A percentile compares a stretch with the other conserved stretches of the same genome.
Conservation (phyloP, 164 flowering plant species). For the Pachysandra terminalis region DNA sequence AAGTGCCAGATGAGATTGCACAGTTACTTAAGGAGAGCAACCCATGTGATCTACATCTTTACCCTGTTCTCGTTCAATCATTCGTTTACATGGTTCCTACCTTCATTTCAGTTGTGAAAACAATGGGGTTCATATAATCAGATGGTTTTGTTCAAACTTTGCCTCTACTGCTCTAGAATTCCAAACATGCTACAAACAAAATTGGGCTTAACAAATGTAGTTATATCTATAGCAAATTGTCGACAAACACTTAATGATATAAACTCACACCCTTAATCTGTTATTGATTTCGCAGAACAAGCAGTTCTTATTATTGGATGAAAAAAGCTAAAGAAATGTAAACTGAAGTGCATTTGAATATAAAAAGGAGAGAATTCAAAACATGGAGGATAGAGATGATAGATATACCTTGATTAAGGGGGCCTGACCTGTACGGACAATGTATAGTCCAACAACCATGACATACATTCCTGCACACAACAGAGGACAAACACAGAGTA, state of each 20-base stretch:
- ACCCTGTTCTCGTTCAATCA: no score
- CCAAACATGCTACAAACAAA: no score
- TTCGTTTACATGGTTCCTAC: no score
- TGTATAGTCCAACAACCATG: conserved; percentile 72
- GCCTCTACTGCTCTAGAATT: no score
- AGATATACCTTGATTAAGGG: conserved; percentile 59
- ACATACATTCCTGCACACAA: conserved; percentile 68
- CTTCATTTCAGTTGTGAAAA: no score
- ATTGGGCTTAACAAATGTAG: no score
- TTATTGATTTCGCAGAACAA: neutral
- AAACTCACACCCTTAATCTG: neutral
- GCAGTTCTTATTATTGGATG: neutral
- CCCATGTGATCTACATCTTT: no score
- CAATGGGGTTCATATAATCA: no score
- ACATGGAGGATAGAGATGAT: neutral
- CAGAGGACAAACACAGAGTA: neutral
- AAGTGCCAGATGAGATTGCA: no score
- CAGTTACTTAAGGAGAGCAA: no score
- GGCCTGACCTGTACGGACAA: conserved; percentile 34
- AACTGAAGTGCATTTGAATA: neutral
- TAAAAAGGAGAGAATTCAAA: neutral
- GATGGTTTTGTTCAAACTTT: no score
- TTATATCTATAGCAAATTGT: no score
- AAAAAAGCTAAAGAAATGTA: neutral
- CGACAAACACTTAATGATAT: neutral